Conservation (phyloP, 495 filamentous ascomycete genomes). For the Talaromyces adpressus region DNA sequence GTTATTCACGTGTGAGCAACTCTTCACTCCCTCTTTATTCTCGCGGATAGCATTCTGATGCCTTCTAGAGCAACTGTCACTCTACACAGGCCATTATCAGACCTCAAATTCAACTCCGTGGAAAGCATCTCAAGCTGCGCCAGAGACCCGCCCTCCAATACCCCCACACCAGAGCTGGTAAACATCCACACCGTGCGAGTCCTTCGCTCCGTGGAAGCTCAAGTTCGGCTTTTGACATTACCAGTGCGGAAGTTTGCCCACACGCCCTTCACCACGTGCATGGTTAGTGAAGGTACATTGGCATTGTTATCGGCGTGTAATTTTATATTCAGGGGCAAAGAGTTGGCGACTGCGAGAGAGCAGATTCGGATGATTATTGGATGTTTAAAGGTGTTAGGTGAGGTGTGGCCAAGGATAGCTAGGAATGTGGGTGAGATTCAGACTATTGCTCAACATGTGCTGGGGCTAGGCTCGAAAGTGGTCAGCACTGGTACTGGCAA, state of each 20-base stretch:
- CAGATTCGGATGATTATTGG: slow-evolving; percentile 28
- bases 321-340: slow-evolving; percentile 15
- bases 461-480: slow-evolving; percentile 12
- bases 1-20: slow-evolving; percentile 25
- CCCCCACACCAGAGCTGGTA: slow-evolving; percentile 17
- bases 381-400: slow-evolving; percentile 21
- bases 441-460: slow-evolving; percentile 57
- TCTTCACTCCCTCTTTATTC: neutral
- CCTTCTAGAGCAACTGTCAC: slow-evolving; percentile 19
- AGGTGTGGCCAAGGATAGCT: slow-evolving; percentile 43
- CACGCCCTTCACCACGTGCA: slow-evolving; percentile 25
- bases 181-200: slow-evolving; percentile 23
- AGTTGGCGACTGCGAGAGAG: slow-evolving; percentile 21
- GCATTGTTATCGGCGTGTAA: slow-evolving; percentile 23
- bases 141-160: slow-evolving; percentile 17
- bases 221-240: slow-evolving; percentile 22
- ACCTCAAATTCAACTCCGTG: slow-evolving; percentile 21
- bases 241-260: slow-evolving; percentile 19
- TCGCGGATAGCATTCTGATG: neutral
- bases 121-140: slow-evolving; percentile 26
- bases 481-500: neutral
- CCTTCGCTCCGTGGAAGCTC: slow-evolving; percentile 19
- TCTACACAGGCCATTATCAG: slow-evolving; percentile 26
- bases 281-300: slow-evolving; percentile 22
- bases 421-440: slow-evolving; percentile 67